A percentile compares a stretch with the other conserved stretches of the same genome.
These are phyloP conservation scores for Nothomitra cinnamomea DNA, from an alignment of 2,329 filamentous ascomycete species.

Conservation along the genomic window DNA sequence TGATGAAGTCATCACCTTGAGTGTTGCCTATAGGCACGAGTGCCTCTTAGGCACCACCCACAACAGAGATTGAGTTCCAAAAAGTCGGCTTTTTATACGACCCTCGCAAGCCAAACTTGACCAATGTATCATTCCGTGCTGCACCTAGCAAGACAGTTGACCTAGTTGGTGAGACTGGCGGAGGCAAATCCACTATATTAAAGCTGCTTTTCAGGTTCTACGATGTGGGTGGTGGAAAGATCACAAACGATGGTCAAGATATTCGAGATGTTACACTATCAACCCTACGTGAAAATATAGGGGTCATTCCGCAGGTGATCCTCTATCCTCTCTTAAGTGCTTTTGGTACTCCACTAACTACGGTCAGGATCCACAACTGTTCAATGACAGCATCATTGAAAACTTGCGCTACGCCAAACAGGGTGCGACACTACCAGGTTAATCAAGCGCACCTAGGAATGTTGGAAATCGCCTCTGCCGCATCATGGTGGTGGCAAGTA, in stretches of 20 bases:
- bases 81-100: constrained; percentile 38
- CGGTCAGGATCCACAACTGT: constrained; percentile 41
- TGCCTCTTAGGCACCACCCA: too few relatives aligned
- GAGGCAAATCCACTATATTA: constrained; percentile 38
- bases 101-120: constrained; percentile 28
- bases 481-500: too few relatives aligned
- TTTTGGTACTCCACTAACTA: not conserved
- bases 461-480: too few relatives aligned
- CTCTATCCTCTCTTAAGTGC: not conserved
- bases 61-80: constrained; percentile 37
- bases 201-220: constrained; percentile 39
- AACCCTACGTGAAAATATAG: constrained; percentile 40
- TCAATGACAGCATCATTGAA: constrained; percentile 46
- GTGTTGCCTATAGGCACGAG: too few relatives aligned
- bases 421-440: constrained; percentile 35
- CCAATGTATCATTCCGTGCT: constrained; percentile 29
- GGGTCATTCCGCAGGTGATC: constrained; percentile 23
- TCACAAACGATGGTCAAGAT: constrained; percentile 36
- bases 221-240: constrained; percentile 30
- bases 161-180: constrained; percentile 40
- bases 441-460: not conserved
- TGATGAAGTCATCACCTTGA: too few relatives aligned
- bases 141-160: constrained; percentile 33
- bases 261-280: constrained; percentile 40
- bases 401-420: constrained; percentile 47